Evolutionary conservation across 2,329 filamentous ascomycete genomes (phyloP).

Genomic region (Ceratocystis diversiconidia): DNA sequence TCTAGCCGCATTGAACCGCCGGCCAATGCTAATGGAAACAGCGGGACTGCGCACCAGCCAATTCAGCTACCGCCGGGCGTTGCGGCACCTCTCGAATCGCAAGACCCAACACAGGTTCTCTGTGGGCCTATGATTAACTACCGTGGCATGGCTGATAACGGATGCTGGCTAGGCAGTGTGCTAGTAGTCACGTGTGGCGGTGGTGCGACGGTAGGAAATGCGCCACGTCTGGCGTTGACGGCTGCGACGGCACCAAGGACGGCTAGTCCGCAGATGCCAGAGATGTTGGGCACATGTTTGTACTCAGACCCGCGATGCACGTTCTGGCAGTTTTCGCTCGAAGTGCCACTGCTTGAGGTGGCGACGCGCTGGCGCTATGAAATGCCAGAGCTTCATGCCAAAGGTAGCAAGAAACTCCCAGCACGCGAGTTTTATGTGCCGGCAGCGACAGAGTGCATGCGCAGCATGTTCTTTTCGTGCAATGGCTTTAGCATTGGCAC

Average conservation of each 20-base stretch:
- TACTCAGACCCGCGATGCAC: slow-evolving; percentile 56
- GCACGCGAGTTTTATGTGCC: slow-evolving; percentile 73
- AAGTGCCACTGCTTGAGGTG: slow-evolving; percentile 54
- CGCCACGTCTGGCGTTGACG: slow-evolving; percentile 7
- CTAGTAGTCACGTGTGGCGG: slow-evolving; percentile 67
- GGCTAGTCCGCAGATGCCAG: slow-evolving; percentile 7
- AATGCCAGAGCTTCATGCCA: slow-evolving; percentile 51
- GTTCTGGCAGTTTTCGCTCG: slow-evolving; percentile 84
- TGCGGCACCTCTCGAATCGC: slow-evolving; percentile 18
- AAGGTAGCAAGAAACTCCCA: slow-evolving; percentile 39
- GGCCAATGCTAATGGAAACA: slow-evolving; percentile 20
- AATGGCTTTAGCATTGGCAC: slow-evolving; percentile 90
- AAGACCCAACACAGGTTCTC: slow-evolving; percentile 45
- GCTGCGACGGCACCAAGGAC: not conserved
- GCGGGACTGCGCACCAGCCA: slow-evolving; percentile 33
- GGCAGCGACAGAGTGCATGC: slow-evolving; percentile 73
- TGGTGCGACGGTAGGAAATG: slow-evolving; percentile 18
- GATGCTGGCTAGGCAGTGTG: slow-evolving; percentile 71
- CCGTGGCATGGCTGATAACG: slow-evolving; percentile 51
- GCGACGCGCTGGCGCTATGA: slow-evolving; percentile 71
- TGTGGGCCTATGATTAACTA: slow-evolving; percentile 69
- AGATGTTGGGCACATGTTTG: slow-evolving; percentile 43
- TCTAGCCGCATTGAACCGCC: slow-evolving; percentile 35
- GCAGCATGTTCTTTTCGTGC: slow-evolving; percentile 96
- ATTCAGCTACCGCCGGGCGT: slow-evolving; percentile 29